Percentiles rank a stretch among this genome's conserved stretches.
Conservation (phyloP, 2,329 filamentous ascomycete species). For the Alternaria burnsii region DNA sequence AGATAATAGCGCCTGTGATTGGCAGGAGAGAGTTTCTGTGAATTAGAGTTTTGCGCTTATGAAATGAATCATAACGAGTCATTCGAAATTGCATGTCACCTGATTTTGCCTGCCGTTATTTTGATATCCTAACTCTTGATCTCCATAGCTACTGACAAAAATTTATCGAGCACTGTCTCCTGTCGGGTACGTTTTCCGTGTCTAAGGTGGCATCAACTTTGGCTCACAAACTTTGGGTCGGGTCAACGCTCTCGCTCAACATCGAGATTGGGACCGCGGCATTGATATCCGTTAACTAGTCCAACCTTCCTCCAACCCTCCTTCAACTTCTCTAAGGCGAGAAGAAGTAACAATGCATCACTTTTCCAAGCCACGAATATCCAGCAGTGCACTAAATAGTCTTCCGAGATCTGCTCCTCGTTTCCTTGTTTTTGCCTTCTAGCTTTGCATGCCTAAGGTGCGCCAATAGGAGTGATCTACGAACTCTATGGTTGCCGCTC, state of each 20-base stretch:
- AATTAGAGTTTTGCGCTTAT: slow-evolving; percentile 3
- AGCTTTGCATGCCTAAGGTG: background rate
- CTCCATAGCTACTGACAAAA: background rate
- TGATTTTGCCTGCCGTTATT: background rate
- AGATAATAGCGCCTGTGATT: slow-evolving; percentile 1
- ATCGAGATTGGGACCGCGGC: background rate
- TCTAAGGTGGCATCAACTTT: background rate
- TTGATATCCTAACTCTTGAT: background rate
- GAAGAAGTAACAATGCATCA: background rate
- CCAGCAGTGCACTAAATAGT: background rate
- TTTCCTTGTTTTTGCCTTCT: slow-evolving; percentile 2
- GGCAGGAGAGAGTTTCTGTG: background rate
- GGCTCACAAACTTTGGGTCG: background rate
- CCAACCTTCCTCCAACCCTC: background rate
- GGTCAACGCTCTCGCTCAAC: background rate
- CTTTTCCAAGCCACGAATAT: background rate
- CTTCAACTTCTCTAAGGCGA: background rate
- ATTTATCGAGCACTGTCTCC: background rate
- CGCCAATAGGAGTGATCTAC: background rate
- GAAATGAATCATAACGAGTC: slow-evolving; percentile 2
- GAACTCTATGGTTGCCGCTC: background rate
- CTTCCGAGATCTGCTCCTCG: background rate
- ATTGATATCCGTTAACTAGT: background rate
- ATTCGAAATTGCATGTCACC: background rate
- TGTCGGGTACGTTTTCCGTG: background rate